phyloP scores from a whole-genome alignment of 441 rosid species.

The Pelargonium australe region DNA sequence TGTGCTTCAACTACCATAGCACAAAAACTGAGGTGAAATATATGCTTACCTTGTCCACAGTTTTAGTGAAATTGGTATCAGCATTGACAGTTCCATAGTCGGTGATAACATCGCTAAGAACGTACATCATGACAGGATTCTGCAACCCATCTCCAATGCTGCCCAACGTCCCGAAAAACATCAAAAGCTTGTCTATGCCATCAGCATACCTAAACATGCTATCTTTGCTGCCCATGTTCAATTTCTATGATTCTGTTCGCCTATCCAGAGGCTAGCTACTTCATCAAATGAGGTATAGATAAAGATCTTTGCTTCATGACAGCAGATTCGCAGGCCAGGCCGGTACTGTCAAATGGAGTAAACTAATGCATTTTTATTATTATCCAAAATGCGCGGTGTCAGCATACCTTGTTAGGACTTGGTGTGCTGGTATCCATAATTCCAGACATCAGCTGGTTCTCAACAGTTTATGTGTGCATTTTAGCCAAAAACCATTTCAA shows the following conservation, averaged over 20 bases:
- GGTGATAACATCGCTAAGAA: slow-evolving; percentile 4
- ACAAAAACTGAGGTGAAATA: background rate
- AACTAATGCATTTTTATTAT: too few species aligned
- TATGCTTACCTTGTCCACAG: slow-evolving; percentile 7
- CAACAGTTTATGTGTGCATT: too few species aligned
- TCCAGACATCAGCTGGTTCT: too few species aligned
- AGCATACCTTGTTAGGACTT: too few species aligned
- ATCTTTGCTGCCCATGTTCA: slow-evolving; percentile 5
- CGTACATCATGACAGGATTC: slow-evolving; percentile 7
- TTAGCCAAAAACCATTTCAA: background rate
- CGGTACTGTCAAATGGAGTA: too few species aligned
- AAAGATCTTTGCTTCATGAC: too few species aligned
- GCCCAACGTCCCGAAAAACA: slow-evolving; percentile 5
- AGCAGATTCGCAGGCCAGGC: too few species aligned
- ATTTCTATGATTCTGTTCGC: too few species aligned
- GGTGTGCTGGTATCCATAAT: too few species aligned
- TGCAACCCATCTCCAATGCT: slow-evolving; percentile 9
- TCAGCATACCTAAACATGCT: slow-evolving; percentile 6
- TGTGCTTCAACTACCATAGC: background rate
- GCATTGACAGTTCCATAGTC: slow-evolving; percentile 4
- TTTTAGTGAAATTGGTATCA: background rate
- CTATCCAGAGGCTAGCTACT: background rate
- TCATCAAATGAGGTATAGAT: background rate
- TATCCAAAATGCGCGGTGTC: too few species aligned
- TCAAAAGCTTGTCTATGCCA: slow-evolving; percentile 6